Percentiles rank a stretch among this genome's conserved stretches.
Conservation (phyloP, 2,329 filamentous ascomycete genomes). For the Fusarium staphyleae region DNA sequence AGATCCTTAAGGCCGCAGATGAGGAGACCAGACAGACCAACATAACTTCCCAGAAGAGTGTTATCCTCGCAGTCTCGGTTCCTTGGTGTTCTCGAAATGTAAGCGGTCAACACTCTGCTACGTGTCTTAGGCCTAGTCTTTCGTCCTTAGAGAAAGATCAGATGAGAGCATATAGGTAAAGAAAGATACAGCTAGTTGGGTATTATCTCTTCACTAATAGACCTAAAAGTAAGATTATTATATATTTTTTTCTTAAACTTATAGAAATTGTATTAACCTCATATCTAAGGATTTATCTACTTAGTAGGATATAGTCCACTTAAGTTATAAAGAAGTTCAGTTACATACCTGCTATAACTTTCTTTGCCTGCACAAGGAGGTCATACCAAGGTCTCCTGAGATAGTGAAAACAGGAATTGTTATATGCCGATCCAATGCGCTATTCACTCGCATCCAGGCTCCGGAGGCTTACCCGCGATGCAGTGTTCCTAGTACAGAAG, state of each 20-base stretch:
- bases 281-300: too few relatives aligned
- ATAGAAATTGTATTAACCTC: too few relatives aligned
- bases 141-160: conserved; percentile 19
- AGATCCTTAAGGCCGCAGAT: conserved; percentile 33
- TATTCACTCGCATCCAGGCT: conserved; percentile 26
- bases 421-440: conserved; percentile 34
- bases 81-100: conserved; percentile 5
- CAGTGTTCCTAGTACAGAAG: conserved; percentile 21
- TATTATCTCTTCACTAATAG: too few relatives aligned
- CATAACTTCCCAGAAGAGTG: conserved; percentile 11
- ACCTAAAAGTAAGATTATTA: too few relatives aligned
- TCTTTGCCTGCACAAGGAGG: too few relatives aligned
- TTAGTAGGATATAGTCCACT: too few relatives aligned
- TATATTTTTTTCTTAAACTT: too few relatives aligned
- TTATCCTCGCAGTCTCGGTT: neutral
- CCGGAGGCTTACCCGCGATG: conserved; percentile 29
- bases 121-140: neutral
- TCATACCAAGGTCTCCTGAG: conserved; percentile 18
- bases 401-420: conserved; percentile 23
- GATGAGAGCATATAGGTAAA: too few relatives aligned
- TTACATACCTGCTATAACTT: too few relatives aligned
- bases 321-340: too few relatives aligned
- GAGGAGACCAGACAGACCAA: conserved; percentile 20
- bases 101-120: conserved; percentile 17
- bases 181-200: too few relatives aligned